Base-by-base conservation (phyloP, 108 stramenopile species). In the Fragilaria radians region DNA sequence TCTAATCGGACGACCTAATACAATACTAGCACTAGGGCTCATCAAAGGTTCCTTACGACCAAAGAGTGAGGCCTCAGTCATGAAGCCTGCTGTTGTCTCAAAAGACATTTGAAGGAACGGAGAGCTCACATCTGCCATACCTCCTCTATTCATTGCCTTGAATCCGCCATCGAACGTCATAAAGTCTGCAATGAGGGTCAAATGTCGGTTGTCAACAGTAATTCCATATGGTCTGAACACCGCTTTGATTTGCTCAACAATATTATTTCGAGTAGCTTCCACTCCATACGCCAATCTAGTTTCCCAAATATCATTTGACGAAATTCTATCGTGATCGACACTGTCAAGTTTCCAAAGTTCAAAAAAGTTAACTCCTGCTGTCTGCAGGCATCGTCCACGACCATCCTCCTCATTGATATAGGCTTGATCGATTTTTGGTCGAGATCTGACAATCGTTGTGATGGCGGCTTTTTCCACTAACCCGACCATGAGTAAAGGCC, bases 161-260 rank as follows among this genome's bases (percentile, higher is more conserved):
- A 90, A 99, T 32, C 80, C 97, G 30, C 99, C 99, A 60, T 84
- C 79, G 65, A 81, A 94, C 0, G 99, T 99, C 99, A 99, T 99
- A 77, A 91, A 98, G 72, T 99, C 99, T 23, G 97, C 97, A 63
- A 99, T 96, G 54, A 99, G 65, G 7, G 86, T 78, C 30, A 99
- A 67, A 74, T 99, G 99, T 26, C 97, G 79, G n/a, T 93, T 89
- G 63, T 98, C 96, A 4, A 99, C 97, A 19, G 76, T 71, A 62
- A 99, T 99, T 53, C 99, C 99, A 75, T 99, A 99, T 5, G 94
- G 97, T 32, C 92, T 97, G 72, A 99, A 99, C 11, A 99, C 99
- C 32, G 80, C 76, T n/a, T 81, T 77, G 54, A 99, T 93, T 81
- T 99, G 97, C 18, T 91, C 67, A 3, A 97, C 93, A 73, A 98